Conservation (phyloP, 2,329 filamentous ascomycete species). For the Ophiocordyceps unilateralis region DNA sequence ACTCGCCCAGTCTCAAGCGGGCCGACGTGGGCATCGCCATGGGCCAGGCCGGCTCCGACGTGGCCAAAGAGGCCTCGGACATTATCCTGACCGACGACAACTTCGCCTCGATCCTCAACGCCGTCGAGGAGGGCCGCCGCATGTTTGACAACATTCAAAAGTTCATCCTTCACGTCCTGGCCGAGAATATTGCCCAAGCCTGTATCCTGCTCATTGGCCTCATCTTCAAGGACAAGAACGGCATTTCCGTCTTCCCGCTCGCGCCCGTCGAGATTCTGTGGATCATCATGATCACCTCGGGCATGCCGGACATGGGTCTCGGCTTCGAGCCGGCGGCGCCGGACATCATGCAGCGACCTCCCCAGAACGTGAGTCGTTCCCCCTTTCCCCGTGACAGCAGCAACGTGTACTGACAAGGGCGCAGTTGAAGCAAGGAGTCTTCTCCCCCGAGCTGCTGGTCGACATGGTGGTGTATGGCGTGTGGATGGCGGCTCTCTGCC, state of each 20-base stretch:
- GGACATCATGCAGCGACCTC: slow-evolving; percentile 53
- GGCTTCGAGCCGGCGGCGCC: slow-evolving; percentile 53
- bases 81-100: slow-evolving; percentile 84
- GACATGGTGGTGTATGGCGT: slow-evolving; percentile 52
- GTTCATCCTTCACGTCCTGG: slow-evolving; percentile 62
- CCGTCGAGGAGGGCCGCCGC: slow-evolving; percentile 62
- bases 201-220: slow-evolving; percentile 51
- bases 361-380: slow-evolving; percentile 33
- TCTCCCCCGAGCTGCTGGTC: slow-evolving; percentile 44
- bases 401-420: slow-evolving; percentile 1
- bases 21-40: slow-evolving; percentile 76
- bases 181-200: slow-evolving; percentile 76
- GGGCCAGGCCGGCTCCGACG: slow-evolving; percentile 70
- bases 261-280: slow-evolving; percentile 60
- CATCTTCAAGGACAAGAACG: slow-evolving; percentile 46
- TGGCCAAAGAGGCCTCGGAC: slow-evolving; percentile 70
- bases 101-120: slow-evolving; percentile 73
- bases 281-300: slow-evolving; percentile 66
- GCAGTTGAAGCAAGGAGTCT: slow-evolving; percentile 33
- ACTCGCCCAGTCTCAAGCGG: slow-evolving; percentile 64
- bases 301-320: slow-evolving; percentile 58
- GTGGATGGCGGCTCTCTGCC: slow-evolving; percentile 46
- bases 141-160: slow-evolving; percentile 66
- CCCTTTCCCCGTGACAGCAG: not conserved
- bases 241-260: slow-evolving; percentile 53